phyloP scores from a whole-genome alignment of 768 basidiomycete species.

The Mycena sanguinolenta region DNA sequence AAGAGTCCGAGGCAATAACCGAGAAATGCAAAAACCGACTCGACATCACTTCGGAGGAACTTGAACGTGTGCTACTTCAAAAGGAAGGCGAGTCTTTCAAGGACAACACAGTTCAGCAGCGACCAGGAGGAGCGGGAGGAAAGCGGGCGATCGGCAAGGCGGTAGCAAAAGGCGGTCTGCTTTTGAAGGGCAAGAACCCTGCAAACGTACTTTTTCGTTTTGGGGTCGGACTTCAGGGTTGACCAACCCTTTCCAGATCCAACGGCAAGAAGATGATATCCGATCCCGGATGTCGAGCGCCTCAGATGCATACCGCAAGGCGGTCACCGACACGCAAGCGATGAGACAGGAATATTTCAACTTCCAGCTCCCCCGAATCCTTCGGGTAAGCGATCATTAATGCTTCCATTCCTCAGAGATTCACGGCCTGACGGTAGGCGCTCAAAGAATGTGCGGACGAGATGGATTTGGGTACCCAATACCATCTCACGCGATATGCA shows the following conservation, averaged over 20 bases:
- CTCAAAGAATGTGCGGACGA: slow-evolving; percentile 97
- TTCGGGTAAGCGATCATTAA: slow-evolving; percentile 71
- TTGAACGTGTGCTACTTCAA: slow-evolving; percentile 91
- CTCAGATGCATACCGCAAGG: slow-evolving; percentile 92
- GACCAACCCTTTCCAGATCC: slow-evolving; percentile 70
- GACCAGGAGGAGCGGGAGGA: slow-evolving; percentile 71
- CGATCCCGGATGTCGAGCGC: slow-evolving; percentile 85
- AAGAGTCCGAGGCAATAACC: slow-evolving; percentile 87
- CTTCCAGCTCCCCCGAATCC: slow-evolving; percentile 92
- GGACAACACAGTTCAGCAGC: slow-evolving; percentile 79
- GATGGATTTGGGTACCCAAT: slow-evolving; percentile 97
- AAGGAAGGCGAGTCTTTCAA: slow-evolving; percentile 96
- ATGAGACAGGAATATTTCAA: slow-evolving; percentile 98
- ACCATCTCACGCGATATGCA: slow-evolving; percentile 94
- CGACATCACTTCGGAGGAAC: slow-evolving; percentile 92
- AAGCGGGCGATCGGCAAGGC: slow-evolving; percentile 93
- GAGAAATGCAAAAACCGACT: slow-evolving; percentile 92
- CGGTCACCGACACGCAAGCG: slow-evolving; percentile 89
- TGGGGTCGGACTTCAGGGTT: slow-evolving; percentile 23
- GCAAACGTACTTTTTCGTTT: slow-evolving; percentile 70
- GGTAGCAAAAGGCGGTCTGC: slow-evolving; percentile 88
- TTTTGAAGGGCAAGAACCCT: slow-evolving; percentile 94
- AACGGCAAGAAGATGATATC: slow-evolving; percentile 95
- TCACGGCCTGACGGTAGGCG: slow-evolving; percentile 59
- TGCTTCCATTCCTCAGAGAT: slow-evolving; percentile 8